phyloP scores from a whole-genome alignment of 257 asterid species.

The Nicotiana tomentosiformis region DNA sequence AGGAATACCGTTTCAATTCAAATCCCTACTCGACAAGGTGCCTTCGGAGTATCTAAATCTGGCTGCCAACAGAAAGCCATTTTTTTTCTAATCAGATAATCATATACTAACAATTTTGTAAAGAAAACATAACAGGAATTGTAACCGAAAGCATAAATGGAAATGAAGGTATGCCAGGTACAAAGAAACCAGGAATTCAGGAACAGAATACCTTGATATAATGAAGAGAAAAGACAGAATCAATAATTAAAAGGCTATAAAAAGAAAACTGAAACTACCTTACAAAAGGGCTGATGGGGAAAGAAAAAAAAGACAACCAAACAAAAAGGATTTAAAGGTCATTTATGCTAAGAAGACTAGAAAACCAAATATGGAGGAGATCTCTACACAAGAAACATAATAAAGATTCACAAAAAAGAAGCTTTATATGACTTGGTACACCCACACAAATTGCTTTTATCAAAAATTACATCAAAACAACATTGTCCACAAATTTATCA shows the following conservation, averaged over 20 bases:
- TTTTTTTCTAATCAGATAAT: not conserved
- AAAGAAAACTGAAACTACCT: not conserved
- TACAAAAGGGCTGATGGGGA: not conserved
- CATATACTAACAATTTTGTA: not conserved
- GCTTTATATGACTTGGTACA: not conserved
- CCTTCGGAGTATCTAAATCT: not conserved
- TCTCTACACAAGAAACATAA: not conserved
- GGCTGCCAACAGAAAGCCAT: not conserved
- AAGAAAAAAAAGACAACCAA: not conserved
- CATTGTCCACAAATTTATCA: not conserved
- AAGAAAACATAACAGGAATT: slow-evolving; percentile 15
- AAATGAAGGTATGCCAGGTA: slow-evolving; percentile 20
- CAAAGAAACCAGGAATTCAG: slow-evolving; percentile 14
- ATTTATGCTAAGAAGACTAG: not conserved
- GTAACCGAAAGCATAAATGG: not conserved
- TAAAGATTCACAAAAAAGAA: not conserved
- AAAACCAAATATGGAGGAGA: not conserved
- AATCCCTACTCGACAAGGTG: not conserved
- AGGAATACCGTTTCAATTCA: slow-evolving; percentile 25
- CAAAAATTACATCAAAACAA: not conserved
- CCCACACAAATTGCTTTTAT: not conserved
- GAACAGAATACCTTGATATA: slow-evolving; percentile 30
- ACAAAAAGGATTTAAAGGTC: not conserved
- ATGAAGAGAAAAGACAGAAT: slow-evolving; percentile 22
- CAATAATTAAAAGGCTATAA: slow-evolving; percentile 8